phyloP scores from a whole-genome alignment of 306 rosid genomes.

The Delonix regia region DNA sequence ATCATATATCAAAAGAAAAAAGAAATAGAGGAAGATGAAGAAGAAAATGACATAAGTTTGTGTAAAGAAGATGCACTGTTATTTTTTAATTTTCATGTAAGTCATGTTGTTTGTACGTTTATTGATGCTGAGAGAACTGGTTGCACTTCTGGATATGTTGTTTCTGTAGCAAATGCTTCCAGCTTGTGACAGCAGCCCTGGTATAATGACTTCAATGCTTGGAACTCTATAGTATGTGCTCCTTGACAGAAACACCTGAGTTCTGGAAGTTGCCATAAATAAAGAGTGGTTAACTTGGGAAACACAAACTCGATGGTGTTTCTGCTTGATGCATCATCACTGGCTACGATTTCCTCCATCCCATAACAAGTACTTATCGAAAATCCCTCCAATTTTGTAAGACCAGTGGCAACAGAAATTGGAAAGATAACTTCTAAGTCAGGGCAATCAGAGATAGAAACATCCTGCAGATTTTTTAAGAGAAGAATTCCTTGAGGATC shows the following conservation, averaged over 20 bases:
- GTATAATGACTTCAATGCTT: background rate
- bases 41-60: too few relatives aligned
- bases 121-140: background rate
- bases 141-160: background rate
- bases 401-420: constrained; percentile 25
- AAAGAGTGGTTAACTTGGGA: background rate
- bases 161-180: background rate
- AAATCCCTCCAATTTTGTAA: background rate
- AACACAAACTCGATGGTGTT: background rate
- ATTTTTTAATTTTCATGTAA: too few relatives aligned
- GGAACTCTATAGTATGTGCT: background rate
- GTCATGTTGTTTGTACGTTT: too few relatives aligned
- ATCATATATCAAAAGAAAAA: too few relatives aligned
- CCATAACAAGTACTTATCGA: fast-evolving
- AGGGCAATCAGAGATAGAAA: background rate
- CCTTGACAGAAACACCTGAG: background rate
- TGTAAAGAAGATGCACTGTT: too few relatives aligned
- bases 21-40: too few relatives aligned
- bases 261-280: background rate
- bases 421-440: background rate
- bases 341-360: background rate
- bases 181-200: background rate
- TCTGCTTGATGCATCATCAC: background rate
- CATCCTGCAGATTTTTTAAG: background rate
- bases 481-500: constrained; percentile 28